Conservation (phyloP, 2,329 filamentous ascomycete genomes). For the Knufia fluminis region DNA sequence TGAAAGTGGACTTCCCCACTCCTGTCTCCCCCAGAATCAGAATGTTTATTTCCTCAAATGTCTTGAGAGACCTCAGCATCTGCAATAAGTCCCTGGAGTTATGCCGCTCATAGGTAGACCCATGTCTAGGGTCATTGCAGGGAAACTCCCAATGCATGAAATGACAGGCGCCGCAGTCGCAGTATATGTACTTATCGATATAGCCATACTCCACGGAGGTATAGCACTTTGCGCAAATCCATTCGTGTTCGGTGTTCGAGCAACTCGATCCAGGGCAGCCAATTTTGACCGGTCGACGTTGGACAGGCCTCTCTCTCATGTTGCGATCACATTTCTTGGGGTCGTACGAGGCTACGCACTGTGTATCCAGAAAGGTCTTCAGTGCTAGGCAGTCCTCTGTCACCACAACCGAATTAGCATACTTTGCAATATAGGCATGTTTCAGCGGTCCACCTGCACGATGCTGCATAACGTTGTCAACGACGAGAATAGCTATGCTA, state of each 20-base stretch:
- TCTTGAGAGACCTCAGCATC: slow-evolving; percentile 20
- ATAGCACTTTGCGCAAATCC: not conserved
- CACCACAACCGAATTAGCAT: slow-evolving; percentile 6
- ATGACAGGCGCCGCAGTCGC: slow-evolving; percentile 29
- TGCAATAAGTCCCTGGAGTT: slow-evolving; percentile 15
- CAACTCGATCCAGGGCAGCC: slow-evolving; percentile 27
- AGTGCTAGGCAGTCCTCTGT: slow-evolving; percentile 19
- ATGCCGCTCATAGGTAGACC: slow-evolving; percentile 18
- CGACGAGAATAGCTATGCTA: slow-evolving; percentile 15
- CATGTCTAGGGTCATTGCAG: slow-evolving; percentile 26
- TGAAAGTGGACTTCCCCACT: slow-evolving; percentile 42
- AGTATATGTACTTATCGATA: slow-evolving; percentile 29
- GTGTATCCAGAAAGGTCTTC: slow-evolving; percentile 18
- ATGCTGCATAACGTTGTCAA: slow-evolving; percentile 14
- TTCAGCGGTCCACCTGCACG: not conserved
- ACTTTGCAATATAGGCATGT: slow-evolving; percentile 15
- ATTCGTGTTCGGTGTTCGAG: not conserved
- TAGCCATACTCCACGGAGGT: slow-evolving; percentile 16
- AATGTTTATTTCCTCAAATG: slow-evolving; percentile 30
- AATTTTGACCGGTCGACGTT: slow-evolving; percentile 27
- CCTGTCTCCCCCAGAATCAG: slow-evolving; percentile 41
- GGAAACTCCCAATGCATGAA: slow-evolving; percentile 27
- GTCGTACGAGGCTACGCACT: slow-evolving; percentile 20
- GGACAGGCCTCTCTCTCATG: slow-evolving; percentile 20
- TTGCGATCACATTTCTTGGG: slow-evolving; percentile 12